These are phyloP conservation scores for Hordeum pubiflorum DNA, from an alignment of 202 grass and related monocot species.

Conservation along the genomic window DNA sequence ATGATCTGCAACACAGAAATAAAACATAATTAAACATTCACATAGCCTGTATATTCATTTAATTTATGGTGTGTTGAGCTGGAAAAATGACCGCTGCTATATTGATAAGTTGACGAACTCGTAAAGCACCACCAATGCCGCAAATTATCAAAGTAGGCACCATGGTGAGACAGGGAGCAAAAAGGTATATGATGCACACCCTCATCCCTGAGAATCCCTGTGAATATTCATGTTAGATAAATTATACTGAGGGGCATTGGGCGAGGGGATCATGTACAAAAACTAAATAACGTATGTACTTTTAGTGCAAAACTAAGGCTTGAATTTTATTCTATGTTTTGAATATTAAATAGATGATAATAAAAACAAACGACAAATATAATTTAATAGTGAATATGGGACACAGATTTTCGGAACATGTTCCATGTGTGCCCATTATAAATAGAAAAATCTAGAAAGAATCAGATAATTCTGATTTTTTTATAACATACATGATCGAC, in stretches of 20 bases:
- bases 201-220: constrained; percentile 89
- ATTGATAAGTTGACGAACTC: constrained; percentile 49
- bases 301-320: not conserved
- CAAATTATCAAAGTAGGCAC: constrained; percentile 60
- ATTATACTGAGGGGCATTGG: not conserved
- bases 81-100: constrained; percentile 56
- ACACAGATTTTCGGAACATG: not conserved
- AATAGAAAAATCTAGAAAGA: not conserved
- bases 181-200: constrained; percentile 48
- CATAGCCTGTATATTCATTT: not conserved
- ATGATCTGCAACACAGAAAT: constrained; percentile 40
- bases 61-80: not conserved
- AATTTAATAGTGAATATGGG: not conserved
- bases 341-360: not conserved
- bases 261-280: not conserved
- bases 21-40: not conserved
- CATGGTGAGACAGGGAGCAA: constrained; percentile 58
- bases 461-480: not conserved
- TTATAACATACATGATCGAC: not conserved
- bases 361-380: not conserved
- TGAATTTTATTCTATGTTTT: not conserved
- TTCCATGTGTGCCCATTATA: not conserved
- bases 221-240: not conserved
- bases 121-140: constrained; percentile 35
- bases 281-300: not conserved